Evolutionary conservation across 345 rosid genomes (phyloP).

Genomic region (Syzygium oleosum): DNA sequence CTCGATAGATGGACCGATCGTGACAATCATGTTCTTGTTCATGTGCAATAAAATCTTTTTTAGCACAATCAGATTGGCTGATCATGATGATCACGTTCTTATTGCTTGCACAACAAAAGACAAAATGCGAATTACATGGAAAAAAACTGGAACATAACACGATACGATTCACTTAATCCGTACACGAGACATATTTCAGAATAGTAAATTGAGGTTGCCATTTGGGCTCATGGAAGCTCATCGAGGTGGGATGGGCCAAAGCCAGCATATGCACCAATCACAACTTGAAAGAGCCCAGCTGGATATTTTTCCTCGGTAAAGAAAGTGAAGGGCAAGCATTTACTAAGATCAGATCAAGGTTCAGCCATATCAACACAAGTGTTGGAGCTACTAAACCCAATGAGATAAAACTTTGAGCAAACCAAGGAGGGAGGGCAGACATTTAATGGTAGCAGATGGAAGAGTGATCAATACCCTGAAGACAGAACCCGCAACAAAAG

Average conservation of each 20-base stretch:
- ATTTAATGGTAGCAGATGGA: not conserved
- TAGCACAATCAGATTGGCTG: not conserved
- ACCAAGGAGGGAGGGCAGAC: conserved; percentile 10
- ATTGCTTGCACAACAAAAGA: fast-evolving
- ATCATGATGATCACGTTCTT: not conserved
- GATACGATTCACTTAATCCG: not conserved
- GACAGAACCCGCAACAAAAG: not conserved
- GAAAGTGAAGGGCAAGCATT: not conserved
- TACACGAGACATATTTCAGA: not conserved
- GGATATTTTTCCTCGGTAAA: not conserved
- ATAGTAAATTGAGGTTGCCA: too few relatives aligned
- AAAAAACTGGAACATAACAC: not conserved
- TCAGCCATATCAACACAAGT: not conserved
- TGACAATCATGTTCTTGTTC: not conserved
- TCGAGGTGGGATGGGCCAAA: not conserved
- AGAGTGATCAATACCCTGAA: not conserved
- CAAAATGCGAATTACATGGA: not conserved
- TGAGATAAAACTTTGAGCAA: conserved; percentile 7
- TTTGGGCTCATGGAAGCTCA: not conserved
- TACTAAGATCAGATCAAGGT: not conserved
- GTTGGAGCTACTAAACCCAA: too few relatives aligned
- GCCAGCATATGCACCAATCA: not conserved
- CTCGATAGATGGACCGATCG: not conserved
- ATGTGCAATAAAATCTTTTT: not conserved
- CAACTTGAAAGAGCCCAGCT: not conserved